phyloP scores from a whole-genome alignment of 2,329 filamentous ascomycete species.

The Hypoxylon sp. region DNA sequence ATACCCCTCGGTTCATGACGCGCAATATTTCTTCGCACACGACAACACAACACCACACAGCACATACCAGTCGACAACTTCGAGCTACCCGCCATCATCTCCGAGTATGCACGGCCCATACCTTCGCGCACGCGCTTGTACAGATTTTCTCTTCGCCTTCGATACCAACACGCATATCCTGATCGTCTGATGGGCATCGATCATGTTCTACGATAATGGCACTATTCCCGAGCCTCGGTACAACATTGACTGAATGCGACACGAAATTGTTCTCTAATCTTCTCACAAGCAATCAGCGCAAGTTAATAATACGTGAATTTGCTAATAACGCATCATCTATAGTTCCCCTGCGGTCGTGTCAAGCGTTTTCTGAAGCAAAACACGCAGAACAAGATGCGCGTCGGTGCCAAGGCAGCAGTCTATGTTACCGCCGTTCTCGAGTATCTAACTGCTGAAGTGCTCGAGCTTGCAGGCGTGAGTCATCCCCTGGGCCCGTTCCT shows the following conservation, averaged over 20 bases:
- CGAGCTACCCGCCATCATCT: not conserved
- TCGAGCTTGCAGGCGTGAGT: constrained; percentile 90
- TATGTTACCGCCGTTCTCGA: constrained; percentile 98
- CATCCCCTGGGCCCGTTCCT: constrained; percentile 20
- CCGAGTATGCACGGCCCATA: not conserved
- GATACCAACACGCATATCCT: not conserved
- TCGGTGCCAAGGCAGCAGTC: constrained; percentile 96
- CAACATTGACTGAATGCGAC: not conserved
- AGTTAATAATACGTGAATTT: not conserved
- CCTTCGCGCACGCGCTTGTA: not conserved
- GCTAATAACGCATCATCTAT: constrained; percentile 37
- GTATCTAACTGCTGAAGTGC: constrained; percentile 96
- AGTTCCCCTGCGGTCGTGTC: constrained; percentile 99
- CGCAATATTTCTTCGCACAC: constrained; percentile 24
- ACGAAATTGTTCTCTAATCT: not conserved
- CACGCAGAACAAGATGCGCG: constrained; percentile 99
- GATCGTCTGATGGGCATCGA: not conserved
- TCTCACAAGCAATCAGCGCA: not conserved
- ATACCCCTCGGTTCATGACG: constrained; percentile 33
- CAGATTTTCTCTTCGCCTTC: not conserved
- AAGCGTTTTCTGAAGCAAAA: constrained; percentile 99
- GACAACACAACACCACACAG: no score
- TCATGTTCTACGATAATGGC: constrained; percentile 10
- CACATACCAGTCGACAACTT: constrained; percentile 6
- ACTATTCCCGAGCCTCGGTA: not conserved